A percentile compares a stretch with the other conserved stretches of the same genome.
These are phyloP conservation scores for Pseudozyma tsukubaensis DNA, from an alignment of 1,284 basidiomycete genomes.

Conservation along the genomic window DNA sequence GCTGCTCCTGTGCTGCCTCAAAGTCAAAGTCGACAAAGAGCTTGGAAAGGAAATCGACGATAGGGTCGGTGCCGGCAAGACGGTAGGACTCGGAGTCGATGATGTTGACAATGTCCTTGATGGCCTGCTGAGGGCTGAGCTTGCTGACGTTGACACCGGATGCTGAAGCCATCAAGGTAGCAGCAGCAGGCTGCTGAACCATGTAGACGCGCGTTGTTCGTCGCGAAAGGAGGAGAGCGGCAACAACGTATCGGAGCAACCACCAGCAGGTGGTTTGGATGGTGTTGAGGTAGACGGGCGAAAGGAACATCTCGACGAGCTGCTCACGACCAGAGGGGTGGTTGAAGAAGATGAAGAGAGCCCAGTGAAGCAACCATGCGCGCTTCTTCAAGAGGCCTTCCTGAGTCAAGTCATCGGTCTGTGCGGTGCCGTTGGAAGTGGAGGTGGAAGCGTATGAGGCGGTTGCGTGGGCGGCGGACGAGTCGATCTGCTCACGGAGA, in stretches of 20 bases:
- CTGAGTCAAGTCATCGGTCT: slow-evolving; percentile 55
- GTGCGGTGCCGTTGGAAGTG: slow-evolving; percentile 37
- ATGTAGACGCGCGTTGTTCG: slow-evolving; percentile 71
- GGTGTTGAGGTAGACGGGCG: slow-evolving; percentile 95
- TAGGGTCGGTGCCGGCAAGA: slow-evolving; percentile 87
- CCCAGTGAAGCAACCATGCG: slow-evolving; percentile 98
- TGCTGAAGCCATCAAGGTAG: slow-evolving; percentile 45
- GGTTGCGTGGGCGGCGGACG: slow-evolving; percentile 47
- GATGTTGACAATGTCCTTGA: slow-evolving; percentile 65
- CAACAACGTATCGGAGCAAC: slow-evolving; percentile 92
- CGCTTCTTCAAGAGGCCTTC: slow-evolving; percentile 87
- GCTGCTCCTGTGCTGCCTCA: slow-evolving; percentile 84
- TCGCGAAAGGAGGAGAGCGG: slow-evolving; percentile 90
- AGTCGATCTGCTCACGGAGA: slow-evolving; percentile 89
- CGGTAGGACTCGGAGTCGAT: slow-evolving; percentile 66
- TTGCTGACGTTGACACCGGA: slow-evolving; percentile 53
- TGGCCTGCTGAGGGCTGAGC: slow-evolving; percentile 62
- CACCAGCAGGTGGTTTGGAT: slow-evolving; percentile 96
- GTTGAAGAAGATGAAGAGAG: slow-evolving; percentile 98
- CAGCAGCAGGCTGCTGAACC: slow-evolving; percentile 52
- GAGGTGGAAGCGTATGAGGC: slow-evolving; percentile 45
- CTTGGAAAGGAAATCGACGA: slow-evolving; percentile 91
- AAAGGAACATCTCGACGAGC: slow-evolving; percentile 94
- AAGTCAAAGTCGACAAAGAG: slow-evolving; percentile 94
- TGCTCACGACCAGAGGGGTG: slow-evolving; percentile 90